Base-by-base conservation (phyloP, 352 stramenopile species). In the Globisporangium alternatum region DNA sequence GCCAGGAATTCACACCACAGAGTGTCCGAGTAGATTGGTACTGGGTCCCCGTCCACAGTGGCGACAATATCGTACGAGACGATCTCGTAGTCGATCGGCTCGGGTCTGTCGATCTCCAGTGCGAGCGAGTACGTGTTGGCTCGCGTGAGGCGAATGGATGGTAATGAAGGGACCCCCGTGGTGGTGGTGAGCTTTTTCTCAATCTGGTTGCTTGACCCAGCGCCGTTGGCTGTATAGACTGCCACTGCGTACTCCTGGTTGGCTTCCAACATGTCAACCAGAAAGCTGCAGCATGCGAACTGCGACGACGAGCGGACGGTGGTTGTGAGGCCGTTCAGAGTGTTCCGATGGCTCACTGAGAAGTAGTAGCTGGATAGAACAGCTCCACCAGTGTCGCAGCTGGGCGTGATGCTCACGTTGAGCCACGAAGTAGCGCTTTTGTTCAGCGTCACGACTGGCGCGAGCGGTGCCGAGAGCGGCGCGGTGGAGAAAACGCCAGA, bases 211-310 rank as follows among this genome's bases (percentile, higher is more conserved):
- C 56, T 67, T 3, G 47, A 39, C 4, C 58, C 68, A 9, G 54
- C 65, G 31, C 66, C 63, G 31, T 89, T 88, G 41, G 5, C 76
- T 63, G 39, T 56, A 62, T 8, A 80, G 25, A 56, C 70, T 33
- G 59, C 49, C 19, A 88, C 53, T 7, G 53, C 33, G 51, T 89
- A 89, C 13, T 53, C 61, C 56, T 59, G 28, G 22, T 56, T 67
- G 0, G 60, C 22, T 4, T 64, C 10, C 33, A 89, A 67, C 13
- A 61, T 53, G 2, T 70, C 44, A 2, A 89, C 17, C 0, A 76
- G 2, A 2, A 88, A 69, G 17, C 56, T 72, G 62, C 80, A 89
- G 56, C 80, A 91, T 9, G 62, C 35, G 35, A 89, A 84, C 35
- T 69, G 61, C 0, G 55, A 66, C 1, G 55, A 67, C 1, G 68